A percentile compares a stretch with the other conserved stretches of the same genome.
phyloP scores from a whole-genome alignment of 2,329 filamentous ascomycete genomes.

The Colletotrichum destructivum region DNA sequence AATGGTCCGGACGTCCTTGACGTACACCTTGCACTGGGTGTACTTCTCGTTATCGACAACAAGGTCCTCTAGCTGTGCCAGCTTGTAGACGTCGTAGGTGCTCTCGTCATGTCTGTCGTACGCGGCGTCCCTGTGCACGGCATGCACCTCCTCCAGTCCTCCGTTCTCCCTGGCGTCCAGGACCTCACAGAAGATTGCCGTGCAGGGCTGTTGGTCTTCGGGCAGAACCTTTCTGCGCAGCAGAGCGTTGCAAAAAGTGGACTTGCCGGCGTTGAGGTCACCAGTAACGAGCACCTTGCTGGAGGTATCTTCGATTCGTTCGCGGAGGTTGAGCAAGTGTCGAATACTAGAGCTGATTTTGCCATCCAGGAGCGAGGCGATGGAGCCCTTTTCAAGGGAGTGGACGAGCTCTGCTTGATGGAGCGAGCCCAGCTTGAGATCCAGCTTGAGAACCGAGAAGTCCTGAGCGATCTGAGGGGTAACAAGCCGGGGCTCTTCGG shows the following conservation, averaged over 20 bases:
- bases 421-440: slow-evolving; percentile 89
- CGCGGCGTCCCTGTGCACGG: slow-evolving; percentile 83
- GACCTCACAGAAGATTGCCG: slow-evolving; percentile 98
- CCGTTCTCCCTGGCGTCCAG: slow-evolving; percentile 92
- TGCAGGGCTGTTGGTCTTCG: slow-evolving; percentile 98
- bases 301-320: slow-evolving; percentile 96
- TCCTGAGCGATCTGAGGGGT: slow-evolving; percentile 95
- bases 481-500: slow-evolving; percentile 84
- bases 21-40: slow-evolving; percentile 96
- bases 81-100: slow-evolving; percentile 89
- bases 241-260: slow-evolving; percentile 98
- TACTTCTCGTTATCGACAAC: slow-evolving; percentile 91
- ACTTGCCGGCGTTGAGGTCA: slow-evolving; percentile 97
- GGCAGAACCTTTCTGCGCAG: slow-evolving; percentile 92
- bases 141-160: slow-evolving; percentile 94
- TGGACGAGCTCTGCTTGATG: slow-evolving; percentile 94
- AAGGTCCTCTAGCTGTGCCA: slow-evolving; percentile 87
- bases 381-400: slow-evolving; percentile 91
- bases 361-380: slow-evolving; percentile 91
- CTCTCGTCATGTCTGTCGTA: slow-evolving; percentile 95
- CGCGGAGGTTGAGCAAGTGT: slow-evolving; percentile 87
- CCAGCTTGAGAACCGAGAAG: slow-evolving; percentile 94
- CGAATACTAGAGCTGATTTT: slow-evolving; percentile 96
- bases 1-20: slow-evolving; percentile 89
- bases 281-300: slow-evolving; percentile 98